Evolutionary conservation across 495 filamentous ascomycete genomes (phyloP).

Genomic region (Chaetomium tenue): DNA sequence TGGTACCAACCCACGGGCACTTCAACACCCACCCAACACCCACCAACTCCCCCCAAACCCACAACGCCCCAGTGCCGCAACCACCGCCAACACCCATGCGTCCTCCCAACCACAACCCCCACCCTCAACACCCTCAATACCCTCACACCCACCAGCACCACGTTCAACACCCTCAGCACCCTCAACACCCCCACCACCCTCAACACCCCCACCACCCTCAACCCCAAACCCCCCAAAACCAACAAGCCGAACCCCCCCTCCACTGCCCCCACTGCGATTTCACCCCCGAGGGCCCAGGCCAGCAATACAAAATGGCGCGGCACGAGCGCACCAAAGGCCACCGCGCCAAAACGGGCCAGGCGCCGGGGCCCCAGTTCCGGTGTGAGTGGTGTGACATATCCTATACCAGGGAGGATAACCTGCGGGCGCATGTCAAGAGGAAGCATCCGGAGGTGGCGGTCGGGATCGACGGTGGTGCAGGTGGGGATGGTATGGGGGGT

Average conservation of each 20-base stretch:
- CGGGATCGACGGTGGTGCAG: too few species aligned
- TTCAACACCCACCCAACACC: neutral
- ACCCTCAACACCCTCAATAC: too few species aligned
- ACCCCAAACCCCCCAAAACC: too few species aligned
- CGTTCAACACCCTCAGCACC: too few species aligned
- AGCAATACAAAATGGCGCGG: conserved; percentile 11
- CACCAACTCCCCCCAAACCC: too few species aligned
- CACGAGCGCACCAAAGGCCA: conserved; percentile 17
- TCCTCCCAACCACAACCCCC: too few species aligned
- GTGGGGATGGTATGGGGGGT: neutral
- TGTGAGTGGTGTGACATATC: neutral
- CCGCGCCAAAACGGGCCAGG: conserved; percentile 11
- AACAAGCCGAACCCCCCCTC: neutral
- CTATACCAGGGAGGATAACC: conserved; percentile 15
- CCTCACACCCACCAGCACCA: neutral
- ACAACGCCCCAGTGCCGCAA: too few species aligned
- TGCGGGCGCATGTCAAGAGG: conserved; percentile 3
- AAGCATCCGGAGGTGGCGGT: neutral
- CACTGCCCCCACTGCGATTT: conserved; percentile 11
- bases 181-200: too few species aligned
- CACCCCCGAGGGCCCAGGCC: neutral
- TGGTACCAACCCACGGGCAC: neutral
- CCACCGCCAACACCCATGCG: too few species aligned
- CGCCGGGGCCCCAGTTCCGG: neutral
- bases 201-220: too few species aligned